Conservation (phyloP, 2,329 filamentous ascomycete species). For the Podosphaera fusca region DNA sequence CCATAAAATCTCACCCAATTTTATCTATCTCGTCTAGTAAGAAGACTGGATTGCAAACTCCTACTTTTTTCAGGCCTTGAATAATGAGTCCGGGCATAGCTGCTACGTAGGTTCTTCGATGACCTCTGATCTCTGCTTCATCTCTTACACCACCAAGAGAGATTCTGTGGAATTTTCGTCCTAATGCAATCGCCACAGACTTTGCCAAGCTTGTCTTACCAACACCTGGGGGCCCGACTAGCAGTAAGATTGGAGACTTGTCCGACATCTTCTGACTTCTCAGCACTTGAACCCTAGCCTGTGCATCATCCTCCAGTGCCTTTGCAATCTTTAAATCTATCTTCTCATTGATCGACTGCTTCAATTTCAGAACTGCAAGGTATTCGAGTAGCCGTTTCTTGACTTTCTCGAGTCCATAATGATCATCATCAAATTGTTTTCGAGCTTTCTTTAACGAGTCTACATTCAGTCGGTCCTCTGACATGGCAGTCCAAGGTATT, state of each 20-base stretch:
- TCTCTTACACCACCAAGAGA: conserved; percentile 89
- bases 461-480: conserved; percentile 63
- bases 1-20: conserved; percentile 27
- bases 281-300: conserved; percentile 44
- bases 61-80: conserved; percentile 82
- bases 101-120: conserved; percentile 86
- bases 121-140: conserved; percentile 88
- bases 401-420: conserved; percentile 89
- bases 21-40: conserved; percentile 97
- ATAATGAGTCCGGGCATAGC: conserved; percentile 97
- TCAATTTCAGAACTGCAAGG: conserved; percentile 81
- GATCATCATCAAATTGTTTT: conserved; percentile 83
- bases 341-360: conserved; percentile 70
- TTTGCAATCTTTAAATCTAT: conserved; percentile 57
- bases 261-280: conserved; percentile 71
- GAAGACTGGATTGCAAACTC: conserved; percentile 86
- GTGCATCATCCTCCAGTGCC: conserved; percentile 32
- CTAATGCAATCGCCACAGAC: conserved; percentile 75
- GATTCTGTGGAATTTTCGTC: conserved; percentile 89
- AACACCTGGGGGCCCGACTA: conserved; percentile 81
- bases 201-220: conserved; percentile 92
- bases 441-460: conserved; percentile 59
- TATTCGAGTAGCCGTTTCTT: conserved; percentile 95
- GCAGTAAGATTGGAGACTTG: conserved; percentile 83
- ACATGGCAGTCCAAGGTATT: conserved; percentile 73